A percentile compares a stretch with the other conserved stretches of the same genome.
Evolutionary conservation across 2,329 filamentous ascomycete species (phyloP).

Genomic region (Aspergillus ustus): DNA sequence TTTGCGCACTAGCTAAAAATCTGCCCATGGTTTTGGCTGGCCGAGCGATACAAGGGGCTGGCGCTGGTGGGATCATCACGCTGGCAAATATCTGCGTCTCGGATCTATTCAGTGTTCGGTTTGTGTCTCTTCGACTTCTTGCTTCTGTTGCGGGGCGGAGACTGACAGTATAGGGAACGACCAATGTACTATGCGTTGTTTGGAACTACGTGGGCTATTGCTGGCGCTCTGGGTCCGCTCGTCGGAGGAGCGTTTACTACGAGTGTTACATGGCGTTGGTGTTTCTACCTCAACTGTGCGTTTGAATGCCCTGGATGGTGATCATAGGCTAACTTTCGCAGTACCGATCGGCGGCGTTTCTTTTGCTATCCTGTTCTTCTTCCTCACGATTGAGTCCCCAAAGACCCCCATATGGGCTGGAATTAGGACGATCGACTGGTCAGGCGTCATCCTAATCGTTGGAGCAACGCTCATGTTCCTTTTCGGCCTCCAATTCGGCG

Average conservation of each 20-base stretch:
- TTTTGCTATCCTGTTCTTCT: constrained; percentile 62
- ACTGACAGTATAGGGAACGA: constrained; percentile 48
- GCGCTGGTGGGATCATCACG: constrained; percentile 67
- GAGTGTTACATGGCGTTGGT: constrained; percentile 64
- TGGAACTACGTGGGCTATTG: constrained; percentile 65
- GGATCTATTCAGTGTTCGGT: constrained; percentile 66
- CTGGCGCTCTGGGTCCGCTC: constrained; percentile 63
- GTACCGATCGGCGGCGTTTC: constrained; percentile 65
- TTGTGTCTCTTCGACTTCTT: constrained; percentile 17
- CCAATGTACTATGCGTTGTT: constrained; percentile 67
- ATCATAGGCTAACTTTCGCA: constrained; percentile 25
- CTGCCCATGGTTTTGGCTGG: constrained; percentile 67
- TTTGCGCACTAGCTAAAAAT: constrained; percentile 62
- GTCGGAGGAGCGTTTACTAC: constrained; percentile 66
- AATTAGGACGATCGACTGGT: constrained; percentile 66
- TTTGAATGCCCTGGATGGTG: not conserved
- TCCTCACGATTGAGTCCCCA: constrained; percentile 65
- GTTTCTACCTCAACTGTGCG: constrained; percentile 62
- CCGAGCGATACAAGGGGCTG: constrained; percentile 66
- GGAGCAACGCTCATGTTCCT: constrained; percentile 84
- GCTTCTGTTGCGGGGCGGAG: not conserved
- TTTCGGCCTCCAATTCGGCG: constrained; percentile 83
- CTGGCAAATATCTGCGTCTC: constrained; percentile 67
- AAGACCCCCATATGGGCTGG: constrained; percentile 62
- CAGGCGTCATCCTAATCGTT: constrained; percentile 67